Percentiles rank a stretch among this genome's conserved stretches.
Evolutionary conservation across 345 rosid species (phyloP).

Genomic region (Carallia pectinifolia): DNA sequence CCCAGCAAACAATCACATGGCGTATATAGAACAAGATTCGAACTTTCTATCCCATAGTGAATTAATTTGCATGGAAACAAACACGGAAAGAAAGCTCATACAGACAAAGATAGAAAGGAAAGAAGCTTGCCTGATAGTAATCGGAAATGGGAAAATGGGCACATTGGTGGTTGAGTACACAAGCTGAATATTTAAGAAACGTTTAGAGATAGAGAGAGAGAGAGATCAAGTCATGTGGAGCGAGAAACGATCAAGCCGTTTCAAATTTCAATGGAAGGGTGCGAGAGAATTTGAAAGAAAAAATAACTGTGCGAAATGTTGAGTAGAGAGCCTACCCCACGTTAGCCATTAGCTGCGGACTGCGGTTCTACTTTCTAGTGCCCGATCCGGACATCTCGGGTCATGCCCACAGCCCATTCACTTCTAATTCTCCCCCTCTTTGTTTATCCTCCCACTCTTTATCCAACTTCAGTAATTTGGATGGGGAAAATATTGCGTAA

Average conservation of each 20-base stretch:
- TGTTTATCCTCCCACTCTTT: no score
- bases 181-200: not conserved
- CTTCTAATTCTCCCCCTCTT: no score
- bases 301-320: no score
- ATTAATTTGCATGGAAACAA: not conserved
- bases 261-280: not conserved
- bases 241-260: slow-evolving; percentile 1
- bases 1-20: not conserved
- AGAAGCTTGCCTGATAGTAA: not conserved
- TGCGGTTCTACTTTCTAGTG: no score
- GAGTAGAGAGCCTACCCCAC: no score
- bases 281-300: no score
- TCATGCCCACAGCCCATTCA: no score
- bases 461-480: no score
- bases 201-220: not conserved
- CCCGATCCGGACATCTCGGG: no score
- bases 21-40: not conserved
- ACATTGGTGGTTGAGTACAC: not conserved
- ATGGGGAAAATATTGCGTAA: no score
- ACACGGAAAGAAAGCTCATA: not conserved
- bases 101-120: not conserved
- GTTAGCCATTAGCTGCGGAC: no score
- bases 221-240: not conserved
- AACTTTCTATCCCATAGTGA: not conserved
- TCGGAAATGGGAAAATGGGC: not conserved